phyloP scores from a whole-genome alignment of 1,284 basidiomycete species.

The Tilletia walkeri region DNA sequence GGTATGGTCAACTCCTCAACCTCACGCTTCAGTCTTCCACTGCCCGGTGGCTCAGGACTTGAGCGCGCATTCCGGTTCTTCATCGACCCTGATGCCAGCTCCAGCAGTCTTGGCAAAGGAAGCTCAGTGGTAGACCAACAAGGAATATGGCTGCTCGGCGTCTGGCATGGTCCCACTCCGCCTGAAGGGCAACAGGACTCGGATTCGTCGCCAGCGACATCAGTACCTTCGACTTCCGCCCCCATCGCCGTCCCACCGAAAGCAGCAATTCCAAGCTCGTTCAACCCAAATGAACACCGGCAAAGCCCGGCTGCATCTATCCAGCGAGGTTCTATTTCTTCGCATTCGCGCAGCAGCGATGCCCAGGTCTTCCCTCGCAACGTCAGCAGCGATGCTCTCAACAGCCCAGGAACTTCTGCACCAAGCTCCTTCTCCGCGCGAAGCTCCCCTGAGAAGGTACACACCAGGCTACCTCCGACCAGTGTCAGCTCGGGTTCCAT shows the following conservation, averaged over 20 bases:
- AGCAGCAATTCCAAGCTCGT: background rate
- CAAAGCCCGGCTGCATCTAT: constrained; percentile 12
- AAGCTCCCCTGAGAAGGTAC: constrained; percentile 13
- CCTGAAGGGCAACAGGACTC: background rate
- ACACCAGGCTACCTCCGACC: constrained; percentile 4
- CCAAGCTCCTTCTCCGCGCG: constrained; percentile 5
- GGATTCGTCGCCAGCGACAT: background rate
- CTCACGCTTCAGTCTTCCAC: constrained; percentile 6
- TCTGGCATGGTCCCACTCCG: constrained; percentile 36
- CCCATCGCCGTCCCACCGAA: background rate
- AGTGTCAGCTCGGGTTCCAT: constrained; percentile 11
- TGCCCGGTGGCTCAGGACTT: constrained; percentile 29
- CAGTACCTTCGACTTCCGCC: background rate
- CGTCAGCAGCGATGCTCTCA: background rate
- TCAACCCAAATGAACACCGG: background rate
- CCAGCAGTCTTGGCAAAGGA: constrained; percentile 13
- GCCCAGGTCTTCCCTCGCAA: background rate
- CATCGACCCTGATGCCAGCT: constrained; percentile 32
- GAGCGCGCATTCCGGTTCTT: constrained; percentile 48
- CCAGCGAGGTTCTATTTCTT: constrained; percentile 3
- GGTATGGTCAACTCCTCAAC: constrained; percentile 1
- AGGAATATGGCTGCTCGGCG: constrained; percentile 48
- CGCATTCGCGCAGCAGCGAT: constrained; percentile 2
- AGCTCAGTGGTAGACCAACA: constrained; percentile 26
- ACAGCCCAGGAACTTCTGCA: constrained; percentile 8